A percentile compares a stretch with the other conserved stretches of the same genome.
phyloP scores from a whole-genome alignment of 2,329 filamentous ascomycete species.

The Gaeumannomyces tritici region DNA sequence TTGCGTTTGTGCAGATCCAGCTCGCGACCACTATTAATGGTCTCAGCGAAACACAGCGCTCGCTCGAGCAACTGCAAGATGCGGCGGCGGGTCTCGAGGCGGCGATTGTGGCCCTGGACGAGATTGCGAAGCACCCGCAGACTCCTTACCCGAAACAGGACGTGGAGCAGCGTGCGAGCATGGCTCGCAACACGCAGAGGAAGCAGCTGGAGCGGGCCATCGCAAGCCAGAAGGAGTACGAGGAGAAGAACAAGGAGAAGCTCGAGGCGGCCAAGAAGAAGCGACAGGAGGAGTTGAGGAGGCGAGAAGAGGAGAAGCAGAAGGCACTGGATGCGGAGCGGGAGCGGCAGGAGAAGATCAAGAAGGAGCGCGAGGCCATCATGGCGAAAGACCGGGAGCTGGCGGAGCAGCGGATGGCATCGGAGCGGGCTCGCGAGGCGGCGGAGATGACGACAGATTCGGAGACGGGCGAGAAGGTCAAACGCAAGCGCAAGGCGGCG shows the following conservation, averaged over 20 bases:
- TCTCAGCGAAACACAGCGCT: slow-evolving; percentile 66
- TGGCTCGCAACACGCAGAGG: slow-evolving; percentile 91
- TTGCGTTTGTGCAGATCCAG: slow-evolving; percentile 95
- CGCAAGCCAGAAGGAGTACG: slow-evolving; percentile 79
- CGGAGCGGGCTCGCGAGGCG: slow-evolving; percentile 57
- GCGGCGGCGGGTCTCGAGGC: slow-evolving; percentile 70
- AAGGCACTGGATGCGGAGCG: slow-evolving; percentile 58
- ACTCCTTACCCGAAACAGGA: slow-evolving; percentile 86
- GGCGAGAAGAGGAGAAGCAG: slow-evolving; percentile 67
- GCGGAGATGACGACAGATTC: slow-evolving; percentile 75
- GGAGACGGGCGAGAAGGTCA: slow-evolving; percentile 73
- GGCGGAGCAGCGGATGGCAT: slow-evolving; percentile 61
- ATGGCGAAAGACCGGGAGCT: slow-evolving; percentile 64
- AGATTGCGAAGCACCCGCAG: slow-evolving; percentile 51
- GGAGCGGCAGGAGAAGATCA: slow-evolving; percentile 70
- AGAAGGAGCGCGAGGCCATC: slow-evolving; percentile 78
- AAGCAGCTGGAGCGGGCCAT: slow-evolving; percentile 83
- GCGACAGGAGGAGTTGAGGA: slow-evolving; percentile 70
- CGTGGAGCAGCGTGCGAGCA: slow-evolving; percentile 90
- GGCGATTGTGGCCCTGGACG: slow-evolving; percentile 65
- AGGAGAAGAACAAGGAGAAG: slow-evolving; percentile 85
- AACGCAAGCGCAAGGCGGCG: slow-evolving; percentile 60
- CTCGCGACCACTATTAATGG: slow-evolving; percentile 72
- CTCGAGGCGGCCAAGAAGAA: slow-evolving; percentile 70
- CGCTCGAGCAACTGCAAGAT: slow-evolving; percentile 69